Evolutionary conservation across 169 alveolate species (phyloP).

Genomic region (Cryptosporidium baileyi): DNA sequence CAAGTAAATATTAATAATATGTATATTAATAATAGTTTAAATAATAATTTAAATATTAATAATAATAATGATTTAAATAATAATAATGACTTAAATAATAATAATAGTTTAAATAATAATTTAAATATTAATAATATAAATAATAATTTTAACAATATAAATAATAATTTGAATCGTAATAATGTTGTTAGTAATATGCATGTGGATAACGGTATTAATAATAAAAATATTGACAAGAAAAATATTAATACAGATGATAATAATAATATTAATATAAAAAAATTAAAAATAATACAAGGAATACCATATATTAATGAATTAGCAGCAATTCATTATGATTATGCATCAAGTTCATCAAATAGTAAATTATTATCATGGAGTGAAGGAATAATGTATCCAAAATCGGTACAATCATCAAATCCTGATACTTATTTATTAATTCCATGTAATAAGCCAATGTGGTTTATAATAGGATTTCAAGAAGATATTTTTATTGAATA

Average conservation of each 20-base stretch:
- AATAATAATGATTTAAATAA: no score
- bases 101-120: no score
- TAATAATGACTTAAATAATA: no score
- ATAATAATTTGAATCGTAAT: no score
- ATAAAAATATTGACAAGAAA: no score
- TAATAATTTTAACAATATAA: no score
- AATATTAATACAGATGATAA: no score
- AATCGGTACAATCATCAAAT: conserved; percentile 63
- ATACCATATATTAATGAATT: conserved; percentile 13
- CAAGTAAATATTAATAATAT: no score
- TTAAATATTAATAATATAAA: no score
- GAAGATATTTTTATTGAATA: conserved; percentile 55
- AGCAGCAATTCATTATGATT: conserved; percentile 63
- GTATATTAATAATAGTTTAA: no score
- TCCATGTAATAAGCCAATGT: conserved; percentile 65
- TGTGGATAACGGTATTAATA: no score
- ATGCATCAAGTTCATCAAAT: conserved; percentile 56
- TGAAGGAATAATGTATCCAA: conserved; percentile 45
- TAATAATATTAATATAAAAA: neutral
- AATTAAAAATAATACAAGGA: conserved; percentile 40
- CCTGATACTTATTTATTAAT: conserved; percentile 60
- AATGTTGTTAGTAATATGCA: no score
- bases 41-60: neutral
- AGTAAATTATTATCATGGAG: conserved; percentile 48
- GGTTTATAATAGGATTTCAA: conserved; percentile 64